Percentiles rank a stretch among this genome's conserved stretches.
Conservation (phyloP, 2,329 filamentous ascomycete species). For the Lachnellula arida region DNA sequence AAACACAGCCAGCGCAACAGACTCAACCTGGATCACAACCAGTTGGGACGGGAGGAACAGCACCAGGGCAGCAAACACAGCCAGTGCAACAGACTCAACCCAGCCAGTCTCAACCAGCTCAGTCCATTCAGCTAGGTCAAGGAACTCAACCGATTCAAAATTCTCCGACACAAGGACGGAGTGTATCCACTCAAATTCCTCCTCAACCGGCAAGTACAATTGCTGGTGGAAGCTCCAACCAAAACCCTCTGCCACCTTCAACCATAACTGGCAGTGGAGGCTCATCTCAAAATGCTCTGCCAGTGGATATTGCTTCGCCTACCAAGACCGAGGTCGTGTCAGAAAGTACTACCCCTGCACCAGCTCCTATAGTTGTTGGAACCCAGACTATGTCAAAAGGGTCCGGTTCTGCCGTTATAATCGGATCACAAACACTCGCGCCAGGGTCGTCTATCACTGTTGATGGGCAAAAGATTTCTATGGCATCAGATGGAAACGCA, state of each 20-base stretch:
- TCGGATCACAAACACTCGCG: conserved; percentile 23
- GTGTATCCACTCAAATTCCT: neutral
- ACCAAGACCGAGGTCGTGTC: neutral
- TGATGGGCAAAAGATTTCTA: conserved; percentile 20
- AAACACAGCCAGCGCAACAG: no score
- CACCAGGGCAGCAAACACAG: no score
- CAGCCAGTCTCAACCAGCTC: no score
- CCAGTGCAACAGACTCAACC: no score
- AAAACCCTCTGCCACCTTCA: neutral
- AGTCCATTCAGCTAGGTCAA: neutral
- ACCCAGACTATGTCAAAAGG: conserved; percentile 18
- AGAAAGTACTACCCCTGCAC: neutral
- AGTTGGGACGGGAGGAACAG: no score
- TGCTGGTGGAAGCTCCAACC: neutral
- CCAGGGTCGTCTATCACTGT: conserved; percentile 24
- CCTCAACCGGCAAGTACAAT: neutral
- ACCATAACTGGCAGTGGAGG: neutral
- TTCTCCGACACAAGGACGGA: neutral
- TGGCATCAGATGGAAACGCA: conserved; percentile 15
- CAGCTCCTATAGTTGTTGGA: conserved; percentile 19
- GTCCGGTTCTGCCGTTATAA: conserved; percentile 14
- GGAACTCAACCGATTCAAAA: neutral
- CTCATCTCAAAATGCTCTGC: neutral
- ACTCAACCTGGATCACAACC: no score
- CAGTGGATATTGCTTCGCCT: neutral